These are phyloP conservation scores for Mortierella sp. DNA, from an alignment of 371 early-diverging fungal genomes.

Conservation along the genomic window DNA sequence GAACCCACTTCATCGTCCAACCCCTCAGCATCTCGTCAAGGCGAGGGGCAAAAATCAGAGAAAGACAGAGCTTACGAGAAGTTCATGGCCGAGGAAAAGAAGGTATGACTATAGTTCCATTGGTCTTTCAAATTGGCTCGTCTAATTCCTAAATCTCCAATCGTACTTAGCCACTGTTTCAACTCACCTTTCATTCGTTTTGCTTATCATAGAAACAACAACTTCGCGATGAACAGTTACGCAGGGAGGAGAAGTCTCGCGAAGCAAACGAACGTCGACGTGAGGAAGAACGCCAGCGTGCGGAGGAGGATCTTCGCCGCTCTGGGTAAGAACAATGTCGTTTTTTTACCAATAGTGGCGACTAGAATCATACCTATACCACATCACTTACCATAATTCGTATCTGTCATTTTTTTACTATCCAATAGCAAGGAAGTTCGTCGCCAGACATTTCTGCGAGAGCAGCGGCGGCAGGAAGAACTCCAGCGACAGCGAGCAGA, in stretches of 20 bases:
- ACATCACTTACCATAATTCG: neutral
- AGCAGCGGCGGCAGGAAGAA: constrained; percentile 40
- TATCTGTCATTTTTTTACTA: neutral
- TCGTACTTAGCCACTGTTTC: neutral
- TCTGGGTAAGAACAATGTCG: neutral
- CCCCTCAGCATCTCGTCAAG: constrained; percentile 17
- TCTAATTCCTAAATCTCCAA: neutral
- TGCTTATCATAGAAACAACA: constrained; percentile 31
- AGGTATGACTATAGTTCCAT: constrained; percentile 10
- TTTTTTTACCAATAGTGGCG: constrained; percentile 19
- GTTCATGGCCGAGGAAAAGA: constrained; percentile 44
- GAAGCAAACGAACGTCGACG: constrained; percentile 52
- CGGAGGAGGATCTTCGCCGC: constrained; percentile 25
- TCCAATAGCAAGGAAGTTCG: constrained; percentile 38
- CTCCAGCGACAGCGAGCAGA: constrained; percentile 36
- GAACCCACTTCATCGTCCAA: constrained; percentile 22
- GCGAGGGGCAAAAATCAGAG: constrained; percentile 24
- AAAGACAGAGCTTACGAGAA: constrained; percentile 35
- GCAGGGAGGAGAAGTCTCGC: constrained; percentile 31
- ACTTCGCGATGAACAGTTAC: constrained; percentile 37
- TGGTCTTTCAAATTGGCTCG: neutral
- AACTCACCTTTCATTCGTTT: neutral
- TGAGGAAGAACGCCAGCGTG: constrained; percentile 26
- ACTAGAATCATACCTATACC: constrained; percentile 14
- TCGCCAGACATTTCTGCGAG: constrained; percentile 48